Percentiles rank a stretch among this genome's conserved stretches.
phyloP scores from a whole-genome alignment of 139 green algal genomes.

The Eudorina sp. region DNA sequence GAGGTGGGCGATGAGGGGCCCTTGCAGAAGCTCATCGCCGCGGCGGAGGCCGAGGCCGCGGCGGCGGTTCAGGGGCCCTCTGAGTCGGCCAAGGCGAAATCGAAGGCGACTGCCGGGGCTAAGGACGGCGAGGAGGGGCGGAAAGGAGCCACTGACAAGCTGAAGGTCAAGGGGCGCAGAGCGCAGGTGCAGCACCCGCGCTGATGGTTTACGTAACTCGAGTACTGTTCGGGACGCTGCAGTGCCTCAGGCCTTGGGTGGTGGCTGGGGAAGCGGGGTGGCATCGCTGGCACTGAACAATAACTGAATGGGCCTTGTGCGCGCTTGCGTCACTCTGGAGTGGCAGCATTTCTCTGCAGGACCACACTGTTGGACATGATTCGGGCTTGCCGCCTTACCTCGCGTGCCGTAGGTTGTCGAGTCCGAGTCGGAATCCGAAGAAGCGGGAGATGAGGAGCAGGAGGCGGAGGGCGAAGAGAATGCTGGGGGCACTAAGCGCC shows the following conservation, averaged over 20 bases:
- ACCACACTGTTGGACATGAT: too few relatives aligned
- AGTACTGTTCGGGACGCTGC: too few relatives aligned
- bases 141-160: too few relatives aligned
- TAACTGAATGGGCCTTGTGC: too few relatives aligned
- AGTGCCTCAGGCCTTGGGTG: too few relatives aligned
- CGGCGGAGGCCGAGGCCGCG: background rate
- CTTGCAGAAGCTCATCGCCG: background rate
- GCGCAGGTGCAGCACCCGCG: background rate
- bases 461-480: background rate
- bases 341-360: too few relatives aligned
- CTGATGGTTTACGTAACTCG: too few relatives aligned
- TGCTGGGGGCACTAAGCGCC: background rate
- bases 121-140: too few relatives aligned
- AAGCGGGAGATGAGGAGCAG: background rate
- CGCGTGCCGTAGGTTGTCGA: background rate
- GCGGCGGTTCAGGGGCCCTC: background rate
- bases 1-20: constrained; percentile 41
- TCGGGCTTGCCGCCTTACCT: too few relatives aligned
- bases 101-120: background rate
- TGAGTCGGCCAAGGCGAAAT: background rate
- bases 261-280: too few relatives aligned
- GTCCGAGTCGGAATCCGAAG: background rate
- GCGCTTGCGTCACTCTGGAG: too few relatives aligned
- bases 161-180: background rate
- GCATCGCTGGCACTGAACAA: too few relatives aligned